These are phyloP conservation scores for Zostera marina DNA, from an alignment of 116 monocot genomes.

Conservation along the genomic window DNA sequence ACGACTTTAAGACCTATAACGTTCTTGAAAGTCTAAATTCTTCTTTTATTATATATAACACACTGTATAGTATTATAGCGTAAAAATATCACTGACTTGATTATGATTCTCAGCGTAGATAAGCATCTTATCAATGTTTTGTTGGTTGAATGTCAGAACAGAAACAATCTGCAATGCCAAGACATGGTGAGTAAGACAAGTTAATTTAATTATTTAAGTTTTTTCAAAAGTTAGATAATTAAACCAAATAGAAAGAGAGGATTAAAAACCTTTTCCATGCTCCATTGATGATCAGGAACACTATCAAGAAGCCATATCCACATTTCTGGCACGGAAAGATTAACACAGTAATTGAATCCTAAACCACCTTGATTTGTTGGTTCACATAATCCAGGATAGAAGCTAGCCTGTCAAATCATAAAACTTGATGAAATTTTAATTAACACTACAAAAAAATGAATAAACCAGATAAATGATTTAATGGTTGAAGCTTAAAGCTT, in stretches of 20 bases:
- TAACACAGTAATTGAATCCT: constrained; percentile 87
- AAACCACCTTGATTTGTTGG: constrained; percentile 84
- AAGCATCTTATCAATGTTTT: constrained; percentile 48
- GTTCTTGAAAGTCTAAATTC: too few relatives aligned
- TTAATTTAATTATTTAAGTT: not conserved
- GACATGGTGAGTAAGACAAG: not conserved
- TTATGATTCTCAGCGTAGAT: constrained; percentile 82
- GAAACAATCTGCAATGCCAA: constrained; percentile 53
- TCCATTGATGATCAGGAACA: constrained; percentile 77
- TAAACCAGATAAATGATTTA: not conserved
- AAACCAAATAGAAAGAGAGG: not conserved
- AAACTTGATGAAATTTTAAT: constrained; percentile 1
- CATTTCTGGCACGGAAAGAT: constrained; percentile 73
- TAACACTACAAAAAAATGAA: not conserved
- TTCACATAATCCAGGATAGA: constrained; percentile 97
- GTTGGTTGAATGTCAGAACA: constrained; percentile 33
- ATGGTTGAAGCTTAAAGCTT: not conserved
- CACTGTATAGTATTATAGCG: not conserved
- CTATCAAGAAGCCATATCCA: constrained; percentile 83
- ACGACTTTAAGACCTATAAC: too few relatives aligned
- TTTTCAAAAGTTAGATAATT: not conserved
- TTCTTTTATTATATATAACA: too few relatives aligned
- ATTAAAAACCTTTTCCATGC: constrained; percentile 70
- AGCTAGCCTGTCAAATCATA: constrained; percentile 40
- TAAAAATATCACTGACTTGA: constrained; percentile 36